phyloP scores from a whole-genome alignment of 768 basidiomycete species.

The Mycena rosella region DNA sequence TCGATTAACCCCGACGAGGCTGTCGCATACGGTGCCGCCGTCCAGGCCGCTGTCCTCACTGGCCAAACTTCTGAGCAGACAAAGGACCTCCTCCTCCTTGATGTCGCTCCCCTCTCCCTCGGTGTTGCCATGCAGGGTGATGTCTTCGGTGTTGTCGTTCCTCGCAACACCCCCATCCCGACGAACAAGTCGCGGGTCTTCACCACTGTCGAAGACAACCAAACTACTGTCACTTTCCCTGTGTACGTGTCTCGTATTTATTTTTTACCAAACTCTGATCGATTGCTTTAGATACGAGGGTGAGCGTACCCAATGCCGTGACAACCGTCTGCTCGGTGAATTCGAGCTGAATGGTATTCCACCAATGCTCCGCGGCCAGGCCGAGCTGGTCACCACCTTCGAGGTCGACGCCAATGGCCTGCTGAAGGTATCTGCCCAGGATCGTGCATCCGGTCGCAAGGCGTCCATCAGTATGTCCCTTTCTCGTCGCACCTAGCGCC shows the following conservation, averaged over 20 bases:
- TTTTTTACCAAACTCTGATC: neutral
- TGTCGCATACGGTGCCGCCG: slow-evolving; percentile 99
- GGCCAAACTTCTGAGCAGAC: slow-evolving; percentile 99
- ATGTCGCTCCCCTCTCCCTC: slow-evolving; percentile 97
- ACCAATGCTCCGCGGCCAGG: slow-evolving; percentile 99
- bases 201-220: slow-evolving; percentile 99
- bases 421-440: slow-evolving; percentile 97
- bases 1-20: slow-evolving; percentile 99
- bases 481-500: slow-evolving; percentile 9
- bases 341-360: slow-evolving; percentile 99
- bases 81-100: slow-evolving; percentile 96
- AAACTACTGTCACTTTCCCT: slow-evolving; percentile 99
- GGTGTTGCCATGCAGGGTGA: slow-evolving; percentile 99
- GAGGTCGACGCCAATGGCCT: slow-evolving; percentile 99
- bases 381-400: slow-evolving; percentile 99
- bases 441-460: slow-evolving; percentile 99
- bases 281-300: slow-evolving; percentile 84
- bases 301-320: slow-evolving; percentile 99
- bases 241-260: slow-evolving; percentile 71
- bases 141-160: slow-evolving; percentile 99
- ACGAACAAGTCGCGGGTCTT: slow-evolving; percentile 99
- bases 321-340: slow-evolving; percentile 99
- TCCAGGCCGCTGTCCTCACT: slow-evolving; percentile 98
- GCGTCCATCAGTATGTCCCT: slow-evolving; percentile 89
- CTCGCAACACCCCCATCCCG: slow-evolving; percentile 99